A percentile compares a stretch with the other conserved stretches of the same genome.
Conservation (phyloP, 2,329 filamentous ascomycete species). For the Byssoonygena ceratinophila region DNA sequence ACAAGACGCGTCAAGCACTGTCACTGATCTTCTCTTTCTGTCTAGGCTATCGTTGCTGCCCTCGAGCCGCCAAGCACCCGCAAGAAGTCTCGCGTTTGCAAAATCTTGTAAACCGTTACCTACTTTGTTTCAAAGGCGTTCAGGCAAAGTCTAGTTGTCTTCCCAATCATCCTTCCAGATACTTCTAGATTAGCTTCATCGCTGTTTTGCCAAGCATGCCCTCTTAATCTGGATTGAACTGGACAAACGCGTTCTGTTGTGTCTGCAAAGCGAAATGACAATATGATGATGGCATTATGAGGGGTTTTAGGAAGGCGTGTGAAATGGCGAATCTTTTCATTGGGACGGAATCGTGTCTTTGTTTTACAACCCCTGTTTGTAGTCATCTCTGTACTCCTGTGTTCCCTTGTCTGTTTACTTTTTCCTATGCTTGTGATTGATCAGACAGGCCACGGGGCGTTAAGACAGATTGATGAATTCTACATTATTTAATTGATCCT, state of each 20-base stretch:
- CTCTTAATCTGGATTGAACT: conserved; percentile 12
- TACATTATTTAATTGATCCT: conserved; percentile 5
- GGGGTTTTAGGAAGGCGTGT: conserved; percentile 12
- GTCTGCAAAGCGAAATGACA: conserved; percentile 6
- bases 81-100: conserved; percentile 36
- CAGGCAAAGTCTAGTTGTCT: conserved; percentile 11
- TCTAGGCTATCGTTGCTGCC: conserved; percentile 84
- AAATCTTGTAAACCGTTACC: conserved; percentile 2
- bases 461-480: conserved; percentile 9
- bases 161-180: conserved; percentile 10
- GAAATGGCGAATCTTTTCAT: conserved; percentile 12
- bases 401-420: conserved; percentile 1
- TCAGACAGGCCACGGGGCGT: conserved; percentile 3
- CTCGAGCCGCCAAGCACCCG: conserved; percentile 76
- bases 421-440: neutral
- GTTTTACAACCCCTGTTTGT: neutral
- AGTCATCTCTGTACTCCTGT: conserved; percentile 5
- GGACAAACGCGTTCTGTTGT: conserved; percentile 7
- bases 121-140: conserved; percentile 7
- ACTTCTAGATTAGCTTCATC: conserved; percentile 11
- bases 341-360: conserved; percentile 9
- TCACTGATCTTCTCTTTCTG: neutral
- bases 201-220: conserved; percentile 10
- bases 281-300: conserved; percentile 14
- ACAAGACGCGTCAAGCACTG: neutral